These are phyloP conservation scores for Leccinum griseonigrum DNA, from an alignment of 1,284 basidiomycete species.

Conservation along the genomic window DNA sequence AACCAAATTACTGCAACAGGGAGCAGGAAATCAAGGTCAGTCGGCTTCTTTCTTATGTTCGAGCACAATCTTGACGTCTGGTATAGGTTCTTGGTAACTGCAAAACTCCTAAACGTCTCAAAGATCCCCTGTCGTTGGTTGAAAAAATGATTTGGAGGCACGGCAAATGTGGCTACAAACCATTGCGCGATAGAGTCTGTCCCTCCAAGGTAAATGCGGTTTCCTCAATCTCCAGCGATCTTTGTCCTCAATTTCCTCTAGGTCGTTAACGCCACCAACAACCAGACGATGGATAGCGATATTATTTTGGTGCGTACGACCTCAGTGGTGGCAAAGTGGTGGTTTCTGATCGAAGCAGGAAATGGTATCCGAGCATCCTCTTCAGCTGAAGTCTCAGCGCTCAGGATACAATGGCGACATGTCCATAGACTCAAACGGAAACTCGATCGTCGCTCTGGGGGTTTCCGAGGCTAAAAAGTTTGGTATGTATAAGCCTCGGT, in stretches of 20 bases:
- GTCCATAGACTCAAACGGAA: conserved; percentile 49
- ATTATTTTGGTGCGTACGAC: conserved; percentile 52
- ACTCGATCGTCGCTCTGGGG: conserved; percentile 42
- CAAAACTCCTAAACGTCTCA: conserved; percentile 76
- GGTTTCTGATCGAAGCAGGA: conserved; percentile 46
- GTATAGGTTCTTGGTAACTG: conserved; percentile 43
- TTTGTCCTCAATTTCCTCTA: conserved; percentile 5
- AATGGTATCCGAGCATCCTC: conserved; percentile 68
- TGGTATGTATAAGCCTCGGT: conserved; percentile 64
- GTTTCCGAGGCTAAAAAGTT: conserved; percentile 47
- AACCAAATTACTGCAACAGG: conserved; percentile 58
- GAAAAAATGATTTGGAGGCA: conserved; percentile 69
- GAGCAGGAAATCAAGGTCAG: conserved; percentile 71
- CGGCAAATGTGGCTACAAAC: conserved; percentile 66
- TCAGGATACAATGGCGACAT: conserved; percentile 32
- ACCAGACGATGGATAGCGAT: conserved; percentile 46
- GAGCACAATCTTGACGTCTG: neutral
- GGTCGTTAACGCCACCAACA: conserved; percentile 33
- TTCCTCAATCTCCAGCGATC: neutral
- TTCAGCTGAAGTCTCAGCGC: conserved; percentile 53
- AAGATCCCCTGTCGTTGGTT: conserved; percentile 49
- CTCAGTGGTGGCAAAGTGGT: neutral
- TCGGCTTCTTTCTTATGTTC: neutral
- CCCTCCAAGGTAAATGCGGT: conserved; percentile 62
- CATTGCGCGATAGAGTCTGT: conserved; percentile 64